Evolutionary conservation across 1,284 basidiomycete species (phyloP), one percentile per base, ranked within the genome.

Genomic region (Uromyces viciae-fabae): DNA sequence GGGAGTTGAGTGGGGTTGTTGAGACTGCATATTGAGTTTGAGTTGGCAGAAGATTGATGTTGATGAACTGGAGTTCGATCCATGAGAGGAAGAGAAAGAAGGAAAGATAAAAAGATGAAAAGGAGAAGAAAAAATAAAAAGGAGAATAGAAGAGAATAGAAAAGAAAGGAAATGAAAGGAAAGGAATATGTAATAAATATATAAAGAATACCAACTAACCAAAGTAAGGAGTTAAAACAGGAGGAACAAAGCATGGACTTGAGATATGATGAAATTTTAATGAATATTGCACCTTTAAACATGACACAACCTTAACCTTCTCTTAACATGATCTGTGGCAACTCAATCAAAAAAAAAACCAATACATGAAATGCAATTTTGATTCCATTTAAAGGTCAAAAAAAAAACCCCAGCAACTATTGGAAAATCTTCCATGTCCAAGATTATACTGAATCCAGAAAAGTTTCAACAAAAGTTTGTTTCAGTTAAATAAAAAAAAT

Each of bases 21-120:
- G 49, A 75, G 54, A 43, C 73, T 75, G 54, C 36, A 43, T 52
- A 43, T 22, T 31, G 73, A 75, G 54, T 40, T 42, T 19, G 74
- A 28, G 71, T 56, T 22, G 36, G 71, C 33, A 36, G 71, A 40
- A 33, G 52, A 15, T 25, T 56, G 71, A 22, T 73, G 71, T 14
- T 58, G 71, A 1, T 72, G 49, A 14, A 69, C 19, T 42, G 19
- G 28, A 19, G 46, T 17, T 19, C 69, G 7, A 31, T 72, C 49
- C 69, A 72, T 72, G 28, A 22, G 22, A 49, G 46, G 46, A 11
- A n/a, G n/a, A n/a, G n/a, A n/a, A n/a, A 22, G 46, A 49, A 11
- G 22, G 11, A 11, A 22, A 49, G 46, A 49, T 22, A 49, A 49
- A 49, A 49, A 49, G 22, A 49, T 49, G 46, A 49, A 49, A 49